phyloP scores from a whole-genome alignment of 176 grass and related monocot species.

The Luzula sylvatica region DNA sequence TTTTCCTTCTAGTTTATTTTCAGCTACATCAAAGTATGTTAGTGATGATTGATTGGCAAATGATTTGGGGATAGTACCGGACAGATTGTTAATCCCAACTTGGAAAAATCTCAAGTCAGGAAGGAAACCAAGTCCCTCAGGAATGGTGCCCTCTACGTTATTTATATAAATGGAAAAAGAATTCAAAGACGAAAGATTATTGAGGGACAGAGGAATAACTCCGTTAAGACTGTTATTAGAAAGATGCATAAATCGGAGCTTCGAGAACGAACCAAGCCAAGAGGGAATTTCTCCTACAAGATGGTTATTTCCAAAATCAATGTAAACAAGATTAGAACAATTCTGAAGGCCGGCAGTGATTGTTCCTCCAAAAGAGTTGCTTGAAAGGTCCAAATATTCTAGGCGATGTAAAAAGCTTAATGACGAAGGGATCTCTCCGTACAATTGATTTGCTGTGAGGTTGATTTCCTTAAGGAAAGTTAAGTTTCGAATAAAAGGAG shows the following conservation, averaged over 20 bases:
- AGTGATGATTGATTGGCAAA: constrained; percentile 33
- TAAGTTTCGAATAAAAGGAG: background rate
- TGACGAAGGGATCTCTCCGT: background rate
- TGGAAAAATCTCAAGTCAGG: background rate
- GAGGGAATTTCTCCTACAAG: constrained; percentile 4
- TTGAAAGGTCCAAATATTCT: background rate
- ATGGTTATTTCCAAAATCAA: background rate
- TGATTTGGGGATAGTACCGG: constrained; percentile 18
- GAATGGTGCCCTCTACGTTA: no score
- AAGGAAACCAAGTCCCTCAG: no score
- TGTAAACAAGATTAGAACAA: background rate
- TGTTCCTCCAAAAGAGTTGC: background rate
- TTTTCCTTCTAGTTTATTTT: constrained; percentile 25
- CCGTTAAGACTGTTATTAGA: background rate
- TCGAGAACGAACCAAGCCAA: background rate
- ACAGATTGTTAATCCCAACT: constrained; percentile 12
- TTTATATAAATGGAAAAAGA: no score
- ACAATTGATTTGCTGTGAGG: background rate
- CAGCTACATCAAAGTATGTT: background rate
- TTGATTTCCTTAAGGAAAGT: background rate
- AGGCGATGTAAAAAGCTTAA: background rate
- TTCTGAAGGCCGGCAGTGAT: background rate
- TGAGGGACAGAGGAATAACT: background rate
- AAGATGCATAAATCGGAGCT: background rate
- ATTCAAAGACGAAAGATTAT: background rate